Evolutionary conservation across 345 rosid species (phyloP).

Genomic region (Linum usitatissimum): DNA sequence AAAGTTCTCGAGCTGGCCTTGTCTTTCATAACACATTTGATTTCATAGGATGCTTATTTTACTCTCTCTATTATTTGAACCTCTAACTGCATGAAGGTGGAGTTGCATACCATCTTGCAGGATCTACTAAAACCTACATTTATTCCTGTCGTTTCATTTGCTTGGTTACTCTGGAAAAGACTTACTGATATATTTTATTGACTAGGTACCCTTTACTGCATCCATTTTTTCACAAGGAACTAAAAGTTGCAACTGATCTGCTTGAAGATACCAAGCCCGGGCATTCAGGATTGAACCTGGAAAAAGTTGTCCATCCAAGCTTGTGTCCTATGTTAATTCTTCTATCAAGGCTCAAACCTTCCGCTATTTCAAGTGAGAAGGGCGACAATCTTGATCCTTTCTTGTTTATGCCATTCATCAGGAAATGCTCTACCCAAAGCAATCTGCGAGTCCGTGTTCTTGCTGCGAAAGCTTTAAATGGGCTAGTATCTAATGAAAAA

Average conservation of each 20-base stretch:
- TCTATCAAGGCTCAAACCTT: conserved; percentile 91
- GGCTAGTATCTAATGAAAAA: conserved; percentile 89
- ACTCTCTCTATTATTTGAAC: no score
- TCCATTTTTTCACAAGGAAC: conserved; percentile 64
- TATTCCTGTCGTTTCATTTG: no score
- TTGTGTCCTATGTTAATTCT: conserved; percentile 88
- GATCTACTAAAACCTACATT: no score
- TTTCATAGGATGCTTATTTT: no score
- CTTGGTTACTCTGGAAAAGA: not conserved
- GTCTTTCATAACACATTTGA: no score
- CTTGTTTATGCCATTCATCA: conserved; percentile 81
- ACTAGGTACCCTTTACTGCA: conserved; percentile 81
- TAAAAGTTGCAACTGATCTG: conserved; percentile 60
- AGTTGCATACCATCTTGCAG: no score
- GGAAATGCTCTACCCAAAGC: conserved; percentile 82
- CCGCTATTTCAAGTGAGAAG: conserved; percentile 71
- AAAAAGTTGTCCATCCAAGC: conserved; percentile 81
- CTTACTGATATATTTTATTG: conserved; percentile 16
- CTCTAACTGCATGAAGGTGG: no score
- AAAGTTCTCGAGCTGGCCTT: no score
- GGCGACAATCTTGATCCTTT: conserved; percentile 91
- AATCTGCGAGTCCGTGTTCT: conserved; percentile 79
- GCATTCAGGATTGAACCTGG: conserved; percentile 47
- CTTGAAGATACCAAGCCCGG: conserved; percentile 38
- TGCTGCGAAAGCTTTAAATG: conserved; percentile 84